These are phyloP conservation scores for Jatropha multifida DNA, from an alignment of 441 rosid species.

Conservation along the genomic window DNA sequence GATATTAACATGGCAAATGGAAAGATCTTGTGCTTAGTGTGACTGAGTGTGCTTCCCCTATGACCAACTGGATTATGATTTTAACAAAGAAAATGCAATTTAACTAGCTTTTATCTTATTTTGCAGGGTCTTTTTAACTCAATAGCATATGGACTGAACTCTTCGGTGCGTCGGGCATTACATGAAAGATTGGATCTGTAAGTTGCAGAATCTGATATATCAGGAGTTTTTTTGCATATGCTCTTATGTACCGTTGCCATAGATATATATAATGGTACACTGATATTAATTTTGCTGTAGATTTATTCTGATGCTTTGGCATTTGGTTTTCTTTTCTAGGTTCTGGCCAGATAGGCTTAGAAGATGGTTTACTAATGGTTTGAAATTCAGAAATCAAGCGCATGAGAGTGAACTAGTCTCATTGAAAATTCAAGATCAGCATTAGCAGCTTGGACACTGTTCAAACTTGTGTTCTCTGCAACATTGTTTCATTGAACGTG, in stretches of 20 bases:
- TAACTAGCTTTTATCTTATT: slow-evolving; percentile 2
- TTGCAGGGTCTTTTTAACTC: slow-evolving; percentile 89
- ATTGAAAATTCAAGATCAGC: slow-evolving; percentile 64
- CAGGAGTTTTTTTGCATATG: background rate
- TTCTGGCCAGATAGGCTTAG: slow-evolving; percentile 70
- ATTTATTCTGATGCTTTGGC: slow-evolving; percentile 3
- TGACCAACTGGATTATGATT: background rate
- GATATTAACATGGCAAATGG: background rate
- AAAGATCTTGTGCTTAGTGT: background rate
- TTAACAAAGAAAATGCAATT: background rate
- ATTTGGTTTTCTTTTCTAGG: slow-evolving; percentile 37
- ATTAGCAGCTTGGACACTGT: slow-evolving; percentile 29
- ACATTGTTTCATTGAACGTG: background rate
- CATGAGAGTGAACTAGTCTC: slow-evolving; percentile 77
- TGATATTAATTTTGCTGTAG: slow-evolving; percentile 1
- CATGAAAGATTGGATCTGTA: slow-evolving; percentile 82
- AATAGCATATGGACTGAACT: slow-evolving; percentile 87
- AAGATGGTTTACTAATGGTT: slow-evolving; percentile 56
- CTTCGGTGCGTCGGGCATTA: slow-evolving; percentile 86
- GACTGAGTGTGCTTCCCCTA: background rate
- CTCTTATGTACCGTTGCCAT: background rate
- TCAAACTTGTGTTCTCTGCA: background rate
- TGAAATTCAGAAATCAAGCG: slow-evolving; percentile 48
- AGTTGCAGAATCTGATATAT: slow-evolving; percentile 32
- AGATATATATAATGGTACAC: background rate